These are phyloP conservation scores for Metschnikowia orientalis DNA, from an alignment of 805 yeast species.

Conservation along the genomic window DNA sequence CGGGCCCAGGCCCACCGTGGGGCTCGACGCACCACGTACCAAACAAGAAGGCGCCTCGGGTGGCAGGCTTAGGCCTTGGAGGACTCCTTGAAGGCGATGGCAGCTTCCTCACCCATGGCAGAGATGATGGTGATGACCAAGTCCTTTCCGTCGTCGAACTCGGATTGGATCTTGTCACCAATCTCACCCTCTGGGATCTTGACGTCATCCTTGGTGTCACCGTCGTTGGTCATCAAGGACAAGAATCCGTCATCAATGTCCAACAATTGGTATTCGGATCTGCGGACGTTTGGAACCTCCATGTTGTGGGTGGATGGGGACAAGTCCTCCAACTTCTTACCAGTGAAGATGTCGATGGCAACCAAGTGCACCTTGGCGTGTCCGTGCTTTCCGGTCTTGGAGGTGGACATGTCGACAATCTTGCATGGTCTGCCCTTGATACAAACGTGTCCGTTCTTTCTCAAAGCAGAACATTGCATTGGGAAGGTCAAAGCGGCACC, in stretches of 20 bases:
- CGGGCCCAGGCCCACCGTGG: too few species aligned
- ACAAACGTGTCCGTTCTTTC: constrained; percentile 99
- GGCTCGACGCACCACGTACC: constrained; percentile 9
- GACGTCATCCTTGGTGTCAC: constrained; percentile 99
- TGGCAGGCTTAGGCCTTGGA: constrained; percentile 57
- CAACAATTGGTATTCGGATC: constrained; percentile 95
- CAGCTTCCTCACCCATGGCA: constrained; percentile 99
- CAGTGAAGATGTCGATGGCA: constrained; percentile 97
- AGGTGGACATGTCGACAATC: constrained; percentile 99
- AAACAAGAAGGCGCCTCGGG: constrained; percentile 16
- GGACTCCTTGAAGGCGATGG: constrained; percentile 97
- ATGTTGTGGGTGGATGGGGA: constrained; percentile 99
- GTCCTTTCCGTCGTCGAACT: constrained; percentile 98
- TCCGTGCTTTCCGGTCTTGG: constrained; percentile 99
- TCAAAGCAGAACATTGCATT: constrained; percentile 99
- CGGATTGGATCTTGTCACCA: constrained; percentile 88
- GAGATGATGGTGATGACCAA: constrained; percentile 93
- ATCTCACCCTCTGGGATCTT: constrained; percentile 97
- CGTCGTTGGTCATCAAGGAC: constrained; percentile 93
- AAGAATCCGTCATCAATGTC: constrained; percentile 98
- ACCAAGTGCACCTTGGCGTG: constrained; percentile 99
- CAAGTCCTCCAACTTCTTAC: constrained; percentile 98
- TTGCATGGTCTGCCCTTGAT: constrained; percentile 99
- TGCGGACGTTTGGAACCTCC: constrained; percentile 97
- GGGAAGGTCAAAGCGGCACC: constrained; percentile 99